Evolutionary conservation across 2,329 filamentous ascomycete species (phyloP).

Genomic region (Hymenoscyphus fructigenus): DNA sequence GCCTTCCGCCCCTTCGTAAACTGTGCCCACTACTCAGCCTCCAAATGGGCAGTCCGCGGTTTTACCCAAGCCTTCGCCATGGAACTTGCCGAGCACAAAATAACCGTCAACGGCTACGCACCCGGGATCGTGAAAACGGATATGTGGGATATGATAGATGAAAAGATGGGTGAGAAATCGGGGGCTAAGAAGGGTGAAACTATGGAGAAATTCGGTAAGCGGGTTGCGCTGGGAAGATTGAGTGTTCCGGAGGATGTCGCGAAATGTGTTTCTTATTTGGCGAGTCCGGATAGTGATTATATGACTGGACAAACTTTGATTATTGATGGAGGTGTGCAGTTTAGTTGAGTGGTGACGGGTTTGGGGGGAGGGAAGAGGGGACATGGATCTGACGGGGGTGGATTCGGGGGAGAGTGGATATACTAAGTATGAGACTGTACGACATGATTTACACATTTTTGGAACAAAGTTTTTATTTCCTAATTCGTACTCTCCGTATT

Average conservation of each 20-base stretch:
- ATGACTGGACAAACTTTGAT: slow-evolving; percentile 66
- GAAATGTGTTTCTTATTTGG: slow-evolving; percentile 61
- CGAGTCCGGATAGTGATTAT: slow-evolving; percentile 59
- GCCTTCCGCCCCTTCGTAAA: slow-evolving; percentile 59
- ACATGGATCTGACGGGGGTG: no score
- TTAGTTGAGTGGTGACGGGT: slow-evolving; percentile 11
- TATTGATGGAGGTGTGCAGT: slow-evolving; percentile 54
- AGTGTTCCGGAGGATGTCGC: slow-evolving; percentile 63
- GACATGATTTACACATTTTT: no score
- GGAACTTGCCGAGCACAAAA: slow-evolving; percentile 63
- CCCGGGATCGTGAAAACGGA: slow-evolving; percentile 64
- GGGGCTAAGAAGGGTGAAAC: slow-evolving; percentile 52
- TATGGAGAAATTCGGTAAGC: slow-evolving; percentile 52
- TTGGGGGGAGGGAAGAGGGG: no score
- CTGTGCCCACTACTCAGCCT: slow-evolving; percentile 62
- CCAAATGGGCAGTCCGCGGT: slow-evolving; percentile 66
- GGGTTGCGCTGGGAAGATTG: slow-evolving; percentile 56
- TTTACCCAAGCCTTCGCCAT: slow-evolving; percentile 66
- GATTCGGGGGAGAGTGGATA: no score
- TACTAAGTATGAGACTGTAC: no score
- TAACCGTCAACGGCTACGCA: slow-evolving; percentile 67
- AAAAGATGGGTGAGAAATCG: slow-evolving; percentile 52
- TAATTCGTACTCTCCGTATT: no score
- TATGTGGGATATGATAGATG: slow-evolving; percentile 70
- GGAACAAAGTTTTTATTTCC: no score